A percentile compares a stretch with the other conserved stretches of the same genome.
Conservation (phyloP, 2,329 filamentous ascomycete genomes). For the Arthroderma sp. region DNA sequence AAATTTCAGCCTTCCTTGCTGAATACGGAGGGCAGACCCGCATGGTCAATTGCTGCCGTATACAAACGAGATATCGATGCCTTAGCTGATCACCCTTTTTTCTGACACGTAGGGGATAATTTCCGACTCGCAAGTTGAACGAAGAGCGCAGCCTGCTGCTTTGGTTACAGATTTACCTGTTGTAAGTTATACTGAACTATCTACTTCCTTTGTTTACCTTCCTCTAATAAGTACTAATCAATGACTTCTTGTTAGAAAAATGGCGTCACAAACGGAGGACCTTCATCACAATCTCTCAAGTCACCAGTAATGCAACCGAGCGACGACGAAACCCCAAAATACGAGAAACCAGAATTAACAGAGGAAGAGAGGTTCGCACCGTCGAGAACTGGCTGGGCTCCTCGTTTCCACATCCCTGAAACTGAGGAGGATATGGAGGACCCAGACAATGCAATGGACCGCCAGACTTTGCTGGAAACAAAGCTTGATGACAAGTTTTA, state of each 20-base stretch:
- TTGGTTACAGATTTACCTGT: constrained; percentile 55
- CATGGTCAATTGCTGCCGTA: neutral
- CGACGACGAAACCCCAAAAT: constrained; percentile 33
- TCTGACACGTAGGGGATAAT: constrained; percentile 6
- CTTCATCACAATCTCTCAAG: constrained; percentile 39
- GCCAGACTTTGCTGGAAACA: constrained; percentile 74
- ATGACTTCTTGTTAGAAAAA: no score
- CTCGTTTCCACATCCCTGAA: constrained; percentile 53
- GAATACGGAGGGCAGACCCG: neutral
- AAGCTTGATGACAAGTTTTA: constrained; percentile 80
- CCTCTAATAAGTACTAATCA: no score
- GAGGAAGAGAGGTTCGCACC: constrained; percentile 44
- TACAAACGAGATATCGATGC: neutral
- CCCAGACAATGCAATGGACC: constrained; percentile 62
- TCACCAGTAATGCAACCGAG: constrained; percentile 36
- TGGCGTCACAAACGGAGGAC: constrained; percentile 46
- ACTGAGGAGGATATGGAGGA: constrained; percentile 42
- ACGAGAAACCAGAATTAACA: constrained; percentile 37
- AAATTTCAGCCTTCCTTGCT: no score
- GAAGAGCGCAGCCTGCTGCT: constrained; percentile 27
- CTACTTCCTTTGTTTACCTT: no score
- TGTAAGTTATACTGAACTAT: no score
- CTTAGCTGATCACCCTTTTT: neutral
- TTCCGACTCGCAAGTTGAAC: constrained; percentile 43
- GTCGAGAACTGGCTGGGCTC: constrained; percentile 72